Evolutionary conservation across 1,284 basidiomycete species (phyloP).

Genomic region (Leccinum huronense): DNA sequence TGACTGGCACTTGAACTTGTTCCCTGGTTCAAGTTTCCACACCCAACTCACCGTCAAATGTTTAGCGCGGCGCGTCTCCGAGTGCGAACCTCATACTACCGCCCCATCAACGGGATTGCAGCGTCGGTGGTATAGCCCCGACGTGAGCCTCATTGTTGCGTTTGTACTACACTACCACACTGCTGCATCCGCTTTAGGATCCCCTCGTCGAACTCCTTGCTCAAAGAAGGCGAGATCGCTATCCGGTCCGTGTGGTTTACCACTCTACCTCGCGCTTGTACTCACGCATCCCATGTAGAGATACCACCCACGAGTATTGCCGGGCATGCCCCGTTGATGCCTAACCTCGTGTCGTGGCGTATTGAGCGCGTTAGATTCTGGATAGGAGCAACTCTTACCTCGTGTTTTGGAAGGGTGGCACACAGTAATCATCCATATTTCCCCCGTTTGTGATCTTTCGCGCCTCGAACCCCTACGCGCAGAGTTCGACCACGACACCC

Average conservation of each 20-base stretch:
- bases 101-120: conserved; percentile 11
- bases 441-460: background rate
- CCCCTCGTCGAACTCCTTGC: conserved; percentile 71
- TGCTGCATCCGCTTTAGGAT: conserved; percentile 49
- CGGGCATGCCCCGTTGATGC: conserved; percentile 48
- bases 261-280: background rate
- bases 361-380: conserved; percentile 5
- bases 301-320: conserved; percentile 84
- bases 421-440: conserved; percentile 38
- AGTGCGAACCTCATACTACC: conserved; percentile 5
- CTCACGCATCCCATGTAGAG: conserved; percentile 44
- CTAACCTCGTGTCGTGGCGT: background rate
- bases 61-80: conserved; percentile 7
- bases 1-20: background rate
- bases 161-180: conserved; percentile 3
- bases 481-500: conserved; percentile 79
- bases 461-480: conserved; percentile 10
- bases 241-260: conserved; percentile 62
- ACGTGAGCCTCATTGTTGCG: conserved; percentile 31
- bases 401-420: conserved; percentile 86
- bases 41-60: background rate
- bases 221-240: conserved; percentile 89
- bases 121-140: conserved; percentile 22
- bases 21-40: background rate
- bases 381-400: conserved; percentile 77